phyloP scores from a whole-genome alignment of 2,329 filamentous ascomycete genomes.

The Cordyceps farinosa region DNA sequence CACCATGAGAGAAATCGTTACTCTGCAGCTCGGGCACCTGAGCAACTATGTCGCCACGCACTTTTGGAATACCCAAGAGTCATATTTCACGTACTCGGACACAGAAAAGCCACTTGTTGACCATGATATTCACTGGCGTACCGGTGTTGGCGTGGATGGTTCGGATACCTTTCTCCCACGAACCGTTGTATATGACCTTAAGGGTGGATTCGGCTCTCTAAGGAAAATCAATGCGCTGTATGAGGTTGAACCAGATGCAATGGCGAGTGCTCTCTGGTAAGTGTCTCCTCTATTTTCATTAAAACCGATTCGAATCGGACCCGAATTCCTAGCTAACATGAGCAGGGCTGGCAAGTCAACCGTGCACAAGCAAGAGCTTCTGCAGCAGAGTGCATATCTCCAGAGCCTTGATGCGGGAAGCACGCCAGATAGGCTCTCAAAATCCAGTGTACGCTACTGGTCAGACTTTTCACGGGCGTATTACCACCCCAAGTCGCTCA shows the following conservation, averaged over 20 bases:
- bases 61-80: conserved; percentile 97
- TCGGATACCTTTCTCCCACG: conserved; percentile 89
- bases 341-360: conserved; percentile 63
- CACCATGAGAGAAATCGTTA: conserved; percentile 89
- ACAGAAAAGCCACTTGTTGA: conserved; percentile 33
- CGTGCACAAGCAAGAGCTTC: conserved; percentile 64
- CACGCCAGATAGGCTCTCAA: conserved; percentile 61
- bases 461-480: conserved; percentile 93
- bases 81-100: conserved; percentile 85
- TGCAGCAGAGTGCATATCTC: conserved; percentile 73
- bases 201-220: conserved; percentile 86
- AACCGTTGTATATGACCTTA: conserved; percentile 90
- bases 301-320: neutral
- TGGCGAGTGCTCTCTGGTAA: conserved; percentile 33
- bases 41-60: conserved; percentile 93
- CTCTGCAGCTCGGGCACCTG: conserved; percentile 86
- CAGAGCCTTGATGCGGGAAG: conserved; percentile 70
- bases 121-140: conserved; percentile 76
- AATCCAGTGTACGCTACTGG: conserved; percentile 84
- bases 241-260: conserved; percentile 46
- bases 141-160: conserved; percentile 77
- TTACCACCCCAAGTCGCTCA: conserved; percentile 82
- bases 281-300: neutral
- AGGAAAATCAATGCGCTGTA: conserved; percentile 87
- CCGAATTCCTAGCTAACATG: conserved; percentile 3